Conservation (phyloP, 2,329 filamentous ascomycete species). For the Aureobasidium sp. region DNA sequence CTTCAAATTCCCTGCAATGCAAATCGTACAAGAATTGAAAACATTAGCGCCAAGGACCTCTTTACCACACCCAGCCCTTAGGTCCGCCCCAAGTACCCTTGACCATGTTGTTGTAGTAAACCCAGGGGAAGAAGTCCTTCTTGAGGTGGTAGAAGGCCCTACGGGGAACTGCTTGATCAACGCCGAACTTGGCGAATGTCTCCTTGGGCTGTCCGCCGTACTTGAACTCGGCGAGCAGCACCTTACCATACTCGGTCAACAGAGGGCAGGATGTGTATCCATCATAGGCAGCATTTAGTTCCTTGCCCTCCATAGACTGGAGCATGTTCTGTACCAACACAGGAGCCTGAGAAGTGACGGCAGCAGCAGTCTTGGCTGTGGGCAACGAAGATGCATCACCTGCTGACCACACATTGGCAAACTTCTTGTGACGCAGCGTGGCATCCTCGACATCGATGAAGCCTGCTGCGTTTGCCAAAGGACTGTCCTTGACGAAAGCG, state of each 20-base stretch:
- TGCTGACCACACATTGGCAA: conserved; percentile 33
- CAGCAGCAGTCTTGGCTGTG: conserved; percentile 35
- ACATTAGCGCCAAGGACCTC: background rate
- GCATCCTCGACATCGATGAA: conserved; percentile 32
- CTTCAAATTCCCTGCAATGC: background rate
- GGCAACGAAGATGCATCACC: conserved; percentile 34
- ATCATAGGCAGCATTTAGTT: conserved; percentile 27
- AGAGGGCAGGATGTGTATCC: conserved; percentile 36
- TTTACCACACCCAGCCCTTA: conserved; percentile 40
- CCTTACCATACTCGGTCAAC: conserved; percentile 50
- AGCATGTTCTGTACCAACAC: conserved; percentile 33
- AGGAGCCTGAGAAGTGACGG: conserved; percentile 33
- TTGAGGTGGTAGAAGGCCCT: conserved; percentile 56
- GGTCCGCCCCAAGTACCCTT: conserved; percentile 58
- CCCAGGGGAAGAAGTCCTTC: conserved; percentile 63
- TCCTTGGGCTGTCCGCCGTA: conserved; percentile 58
- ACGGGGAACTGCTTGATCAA: conserved; percentile 52
- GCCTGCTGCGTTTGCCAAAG: conserved; percentile 30
- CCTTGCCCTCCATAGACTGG: conserved; percentile 24
- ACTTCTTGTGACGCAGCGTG: conserved; percentile 33
- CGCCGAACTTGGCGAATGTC: conserved; percentile 51
- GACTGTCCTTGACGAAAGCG: conserved; percentile 31
- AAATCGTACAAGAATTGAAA: background rate
- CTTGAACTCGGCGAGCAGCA: conserved; percentile 59
- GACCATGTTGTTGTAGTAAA: conserved; percentile 54